Evolutionary conservation across 2,329 filamentous ascomycete species (phyloP).

Genomic region (Xylaria sp.): DNA sequence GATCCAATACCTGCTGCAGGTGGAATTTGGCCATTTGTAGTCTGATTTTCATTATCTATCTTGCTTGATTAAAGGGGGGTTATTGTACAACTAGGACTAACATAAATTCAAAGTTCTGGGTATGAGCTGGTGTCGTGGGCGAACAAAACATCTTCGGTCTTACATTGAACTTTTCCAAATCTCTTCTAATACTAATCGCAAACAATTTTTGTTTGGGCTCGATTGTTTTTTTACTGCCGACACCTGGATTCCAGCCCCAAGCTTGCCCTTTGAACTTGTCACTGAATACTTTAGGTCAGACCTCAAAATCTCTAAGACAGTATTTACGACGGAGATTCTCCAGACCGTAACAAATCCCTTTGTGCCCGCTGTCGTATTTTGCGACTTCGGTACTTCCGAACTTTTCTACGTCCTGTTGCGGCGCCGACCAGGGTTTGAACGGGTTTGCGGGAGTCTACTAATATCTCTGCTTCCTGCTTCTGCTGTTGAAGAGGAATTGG

Average conservation of each 20-base stretch:
- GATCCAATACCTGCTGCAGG: no score
- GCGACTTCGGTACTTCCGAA: background rate
- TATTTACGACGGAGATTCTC: background rate
- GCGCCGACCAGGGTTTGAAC: no score
- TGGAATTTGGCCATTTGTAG: no score
- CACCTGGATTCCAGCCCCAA: background rate
- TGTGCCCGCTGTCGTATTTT: background rate
- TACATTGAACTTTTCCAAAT: background rate
- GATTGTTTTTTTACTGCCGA: background rate
- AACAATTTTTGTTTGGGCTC: background rate
- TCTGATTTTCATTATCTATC: no score
- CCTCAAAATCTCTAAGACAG: background rate
- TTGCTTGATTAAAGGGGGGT: no score
- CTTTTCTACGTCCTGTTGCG: background rate
- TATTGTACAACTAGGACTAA: no score
- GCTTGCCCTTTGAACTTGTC: background rate
- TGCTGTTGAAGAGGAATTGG: background rate
- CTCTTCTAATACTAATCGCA: background rate
- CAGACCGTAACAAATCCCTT: background rate
- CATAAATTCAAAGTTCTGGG: background rate
- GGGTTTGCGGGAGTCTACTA: background rate
- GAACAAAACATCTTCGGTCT: background rate
- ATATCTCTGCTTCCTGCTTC: background rate
- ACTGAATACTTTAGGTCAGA: no score
- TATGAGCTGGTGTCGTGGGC: background rate